A percentile compares a stretch with the other conserved stretches of the same genome.
Conservation (phyloP, 1,284 basidiomycete genomes). For the Afroboletus lepidellus region DNA sequence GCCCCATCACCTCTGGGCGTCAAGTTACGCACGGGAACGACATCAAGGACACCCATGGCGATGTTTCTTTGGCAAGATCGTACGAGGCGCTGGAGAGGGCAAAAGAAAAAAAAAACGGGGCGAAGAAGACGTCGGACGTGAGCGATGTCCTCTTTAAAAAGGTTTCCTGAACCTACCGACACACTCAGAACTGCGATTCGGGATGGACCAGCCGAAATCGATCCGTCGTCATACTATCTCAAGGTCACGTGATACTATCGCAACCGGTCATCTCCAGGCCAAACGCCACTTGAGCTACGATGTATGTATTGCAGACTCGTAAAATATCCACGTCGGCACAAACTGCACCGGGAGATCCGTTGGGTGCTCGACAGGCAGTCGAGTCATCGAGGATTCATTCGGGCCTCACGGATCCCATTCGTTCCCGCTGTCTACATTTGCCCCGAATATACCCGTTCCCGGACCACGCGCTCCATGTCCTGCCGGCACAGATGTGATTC, state of each 20-base stretch:
- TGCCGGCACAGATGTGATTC: not conserved
- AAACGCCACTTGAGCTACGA: not conserved
- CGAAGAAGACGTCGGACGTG: not conserved
- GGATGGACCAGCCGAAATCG: constrained; percentile 1
- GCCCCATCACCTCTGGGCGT: not conserved
- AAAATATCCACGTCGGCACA: not conserved
- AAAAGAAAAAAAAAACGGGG: not conserved
- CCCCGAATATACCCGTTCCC: constrained; percentile 33
- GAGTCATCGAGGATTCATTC: not conserved
- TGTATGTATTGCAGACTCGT: not conserved
- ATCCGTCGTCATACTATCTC: constrained; percentile 8
- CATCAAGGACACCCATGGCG: constrained; percentile 54
- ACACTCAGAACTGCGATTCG: not conserved
- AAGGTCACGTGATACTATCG: constrained; percentile 16
- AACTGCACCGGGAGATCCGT: not conserved
- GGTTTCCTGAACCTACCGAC: constrained; percentile 15
- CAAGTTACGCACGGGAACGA: constrained; percentile 51
- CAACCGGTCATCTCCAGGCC: not conserved
- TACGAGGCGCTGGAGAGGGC: constrained; percentile 10
- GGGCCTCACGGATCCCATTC: not conserved
- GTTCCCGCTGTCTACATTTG: not conserved
- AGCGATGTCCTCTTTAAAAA: constrained; percentile 1
- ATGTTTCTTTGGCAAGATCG: constrained; percentile 5
- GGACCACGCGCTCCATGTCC: constrained; percentile 27
- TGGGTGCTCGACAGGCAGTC: not conserved